Base-by-base conservation (phyloP, 2,329 filamentous ascomycete genomes). In the Colletotrichum chrysophilum region DNA sequence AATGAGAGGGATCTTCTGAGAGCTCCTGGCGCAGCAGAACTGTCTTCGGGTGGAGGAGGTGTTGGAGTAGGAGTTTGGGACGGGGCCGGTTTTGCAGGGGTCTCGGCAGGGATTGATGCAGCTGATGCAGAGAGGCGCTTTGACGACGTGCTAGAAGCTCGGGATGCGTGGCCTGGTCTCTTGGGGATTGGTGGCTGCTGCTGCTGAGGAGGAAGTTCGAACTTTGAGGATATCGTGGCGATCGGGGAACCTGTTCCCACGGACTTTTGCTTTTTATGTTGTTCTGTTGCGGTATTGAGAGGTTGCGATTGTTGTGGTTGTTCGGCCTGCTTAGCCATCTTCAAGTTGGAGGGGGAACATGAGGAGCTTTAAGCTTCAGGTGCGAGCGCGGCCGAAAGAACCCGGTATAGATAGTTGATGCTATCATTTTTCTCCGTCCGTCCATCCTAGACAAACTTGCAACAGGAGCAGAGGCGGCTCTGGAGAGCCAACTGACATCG, bases 1-100 rank as follows among this genome's bases (percentile, higher is more conserved):
- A 75, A 72, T 16, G 73, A 75, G n/a, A 75, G 69, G 16, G 73
- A 75, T 72, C 69, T 66, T 75, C 73, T 72, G 56, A 64, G 56
- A 48, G 55, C 64, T 75, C 69, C 69, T 64, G 73, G 62, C 21
- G 26, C 73, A 67, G 24, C 52, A 67, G 68, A 75, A 48, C 24
- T 56, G 62, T 75, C 69, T 18, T 72, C 69, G 14, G 26, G 26
- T 48, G 36, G 56, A 7, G 67, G 36, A 70, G 56, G 56, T 18
- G 67, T 48, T 34, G 55, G 56, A n/a, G 13, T 52, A 7, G 67
- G 36, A 48, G 67, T 70, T 58, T 69, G 66, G 36, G 67, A 24
- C 18, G 56, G 55, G 18, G n/a, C 38, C 21, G 69, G 56, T 43
- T 72, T 66, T 32, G 21, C 62, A 56, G 69, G 61, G 62, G 62